Conservation (phyloP, 2,329 filamentous ascomycete species). For the Talaromyces sp. region DNA sequence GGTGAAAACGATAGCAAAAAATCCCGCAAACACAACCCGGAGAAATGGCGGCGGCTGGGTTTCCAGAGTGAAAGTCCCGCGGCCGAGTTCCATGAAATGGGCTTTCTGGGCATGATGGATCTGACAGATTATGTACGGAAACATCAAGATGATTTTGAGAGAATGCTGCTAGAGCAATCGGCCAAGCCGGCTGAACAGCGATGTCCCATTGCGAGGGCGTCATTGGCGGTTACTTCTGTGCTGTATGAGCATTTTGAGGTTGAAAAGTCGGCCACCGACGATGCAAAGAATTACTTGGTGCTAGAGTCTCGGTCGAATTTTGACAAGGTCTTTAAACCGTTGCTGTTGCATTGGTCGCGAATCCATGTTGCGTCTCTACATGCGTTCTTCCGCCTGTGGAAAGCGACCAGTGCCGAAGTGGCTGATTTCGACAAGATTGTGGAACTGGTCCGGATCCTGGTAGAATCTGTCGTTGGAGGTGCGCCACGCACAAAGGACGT, state of each 20-base stretch:
- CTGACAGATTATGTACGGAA: constrained; percentile 88
- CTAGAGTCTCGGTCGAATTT: constrained; percentile 73
- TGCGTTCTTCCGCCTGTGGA: constrained; percentile 90
- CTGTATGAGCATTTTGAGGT: constrained; percentile 96
- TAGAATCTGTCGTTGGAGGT: constrained; percentile 84
- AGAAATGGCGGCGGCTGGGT: constrained; percentile 89
- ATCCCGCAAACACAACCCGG: constrained; percentile 71
- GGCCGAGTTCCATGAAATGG: constrained; percentile 77
- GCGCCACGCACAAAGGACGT: constrained; percentile 79
- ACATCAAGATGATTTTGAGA: constrained; percentile 89
- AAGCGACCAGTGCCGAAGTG: constrained; percentile 75
- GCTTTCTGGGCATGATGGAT: constrained; percentile 96
- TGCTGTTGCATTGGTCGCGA: constrained; percentile 88
- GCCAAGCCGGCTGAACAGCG: constrained; percentile 66
- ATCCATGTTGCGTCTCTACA: constrained; percentile 81
- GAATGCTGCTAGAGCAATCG: constrained; percentile 84
- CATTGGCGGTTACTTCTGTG: constrained; percentile 78
- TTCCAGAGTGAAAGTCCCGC: constrained; percentile 88
- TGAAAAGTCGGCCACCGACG: constrained; percentile 75
- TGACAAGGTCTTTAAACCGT: constrained; percentile 79
- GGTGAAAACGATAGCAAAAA: constrained; percentile 49
- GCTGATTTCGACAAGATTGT: constrained; percentile 91
- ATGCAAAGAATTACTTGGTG: constrained; percentile 69
- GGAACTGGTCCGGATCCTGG: constrained; percentile 81
- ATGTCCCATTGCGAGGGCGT: constrained; percentile 83